Base-by-base conservation (phyloP, 2,329 filamentous ascomycete species). In the Cladobotryum mycophilum region DNA sequence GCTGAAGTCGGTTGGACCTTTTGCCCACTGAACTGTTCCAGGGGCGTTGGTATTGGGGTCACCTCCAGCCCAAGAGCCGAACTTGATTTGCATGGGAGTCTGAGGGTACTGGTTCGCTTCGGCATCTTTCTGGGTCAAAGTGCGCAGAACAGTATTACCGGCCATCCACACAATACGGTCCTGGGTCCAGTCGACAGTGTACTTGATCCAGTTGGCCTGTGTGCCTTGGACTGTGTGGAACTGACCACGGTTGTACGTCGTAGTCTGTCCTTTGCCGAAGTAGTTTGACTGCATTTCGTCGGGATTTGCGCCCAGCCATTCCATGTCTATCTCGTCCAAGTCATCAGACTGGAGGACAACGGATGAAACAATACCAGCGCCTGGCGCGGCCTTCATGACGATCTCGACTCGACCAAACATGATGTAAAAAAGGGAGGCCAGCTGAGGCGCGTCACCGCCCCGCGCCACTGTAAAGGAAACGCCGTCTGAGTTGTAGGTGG, bases 331-430 rank as follows among this genome's bases (percentile, higher is more conserved):
- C 73, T 99, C 93, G 69, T 99, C 93, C 41, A 96, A 79, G 61
- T 82, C 81, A 67, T 97, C 92, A 13, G 91, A 96, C 70, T 95
- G 85, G 57, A 99, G 75, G 8, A 99, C 89, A 12, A 93, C 79
- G 42, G 89, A 93, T 68, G 89, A 96, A 57, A 99, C 91, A 61
- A 99, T 96, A 53, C 93, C 93, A 9, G 81, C 84, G 7, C 93
- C 93, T 0, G 90, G 85, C 9, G 93, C 90, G 22, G 89, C 84
- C 70, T 92, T 91, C 74, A 96, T 79, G 33, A 82, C 85, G 58
- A 91, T 81, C 58, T 95, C 87, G 64, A 96, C 88, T 56, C 85
- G 87, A 58, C 93, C 93, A 67, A 96, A 99, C 93, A 99, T 97
- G 73, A 99, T 96, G 76, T 96, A 97, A 81, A 95, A 97, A 62